Base-by-base conservation (phyloP, 2,329 filamentous ascomycete genomes). In the Madurella fahalii region DNA sequence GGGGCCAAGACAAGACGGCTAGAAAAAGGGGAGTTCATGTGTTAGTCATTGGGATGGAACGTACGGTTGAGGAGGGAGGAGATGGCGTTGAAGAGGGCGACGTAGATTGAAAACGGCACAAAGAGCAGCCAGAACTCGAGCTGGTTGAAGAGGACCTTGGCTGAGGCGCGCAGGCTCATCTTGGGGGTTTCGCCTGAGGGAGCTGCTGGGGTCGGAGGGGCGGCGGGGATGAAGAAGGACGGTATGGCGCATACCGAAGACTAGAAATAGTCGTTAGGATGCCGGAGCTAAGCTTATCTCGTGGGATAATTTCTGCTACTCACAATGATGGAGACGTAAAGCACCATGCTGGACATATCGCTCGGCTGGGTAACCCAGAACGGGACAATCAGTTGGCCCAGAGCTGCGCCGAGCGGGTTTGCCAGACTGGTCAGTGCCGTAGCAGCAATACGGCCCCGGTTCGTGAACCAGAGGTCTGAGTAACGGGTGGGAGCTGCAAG, bases 391-490 rank as follows among this genome's bases (percentile, higher is more conserved):
- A 97, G 77, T 72, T 97, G 90, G 4, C 90, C 93, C 47, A 96
- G 74, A 7, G 93, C 93, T 18, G 88, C 92, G 13, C 93, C 93
- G 49, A 97, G 80, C 0, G 93, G 93, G 69, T 96, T 97, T 4
- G 93, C 90, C 54, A 97, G 73, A 57, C 85, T 92, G 18, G 87
- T 86, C 37, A 96, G 66, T 1, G 93, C 94, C 1, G 93, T 97
- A 16, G 93, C 93, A 51, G 87, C 86, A 12, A 96, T 89, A 52
- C 94, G 83, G 8, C 92, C 93, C 11, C 78, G 75, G 64, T 88
- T 85, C 1, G 90, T 92, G 72, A 97, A 97, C 94, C 94, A 97
- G 56, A 96, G 76, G 68, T 96, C 92, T 52, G 89, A 94, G 72
- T 95, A 99, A 58, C 90, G 79, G 0, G 94, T 93, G 0, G 94